Evolutionary conservation across 306 rosid species (phyloP).

Genomic region (Erythrophleum fordii): DNA sequence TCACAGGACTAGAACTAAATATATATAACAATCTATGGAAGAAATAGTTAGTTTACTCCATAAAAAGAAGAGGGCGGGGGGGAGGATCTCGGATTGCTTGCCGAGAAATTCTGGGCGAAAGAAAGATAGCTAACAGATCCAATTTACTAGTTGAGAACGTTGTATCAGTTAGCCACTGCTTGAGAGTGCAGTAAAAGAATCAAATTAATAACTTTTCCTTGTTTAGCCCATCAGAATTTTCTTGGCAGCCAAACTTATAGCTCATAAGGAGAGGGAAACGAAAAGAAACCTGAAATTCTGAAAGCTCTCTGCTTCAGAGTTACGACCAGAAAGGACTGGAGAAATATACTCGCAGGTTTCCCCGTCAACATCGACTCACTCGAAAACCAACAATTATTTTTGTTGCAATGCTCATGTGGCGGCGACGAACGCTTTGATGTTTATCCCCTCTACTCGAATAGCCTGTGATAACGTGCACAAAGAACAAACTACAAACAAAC

Average conservation of each 20-base stretch:
- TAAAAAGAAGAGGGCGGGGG: too few relatives aligned
- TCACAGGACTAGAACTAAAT: not conserved
- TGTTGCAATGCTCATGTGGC: not conserved
- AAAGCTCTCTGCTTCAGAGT: not conserved
- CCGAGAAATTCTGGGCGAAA: not conserved
- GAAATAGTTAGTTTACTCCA: not conserved
- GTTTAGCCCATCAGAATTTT: constrained; percentile 1
- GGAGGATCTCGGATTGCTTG: not conserved
- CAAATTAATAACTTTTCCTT: not conserved
- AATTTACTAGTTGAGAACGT: not conserved
- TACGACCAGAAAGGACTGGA: constrained; percentile 8
- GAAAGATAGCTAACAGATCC: not conserved
- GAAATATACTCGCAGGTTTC: constrained; percentile 39
- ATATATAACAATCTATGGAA: not conserved
- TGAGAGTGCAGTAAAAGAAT: not conserved
- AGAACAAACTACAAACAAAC: not conserved
- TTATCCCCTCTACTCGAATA: not conserved
- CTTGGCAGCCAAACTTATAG: constrained; percentile 14
- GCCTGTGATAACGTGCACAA: not conserved
- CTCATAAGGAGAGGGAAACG: not conserved
- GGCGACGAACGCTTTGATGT: constrained; percentile 1
- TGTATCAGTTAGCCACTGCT: not conserved
- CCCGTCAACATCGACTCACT: constrained; percentile 51
- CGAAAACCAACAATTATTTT: constrained; percentile 21
- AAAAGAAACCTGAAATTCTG: constrained; percentile 28